Evolutionary conservation across 257 asterid genomes (phyloP).

Genomic region (Prunella vulgaris): DNA sequence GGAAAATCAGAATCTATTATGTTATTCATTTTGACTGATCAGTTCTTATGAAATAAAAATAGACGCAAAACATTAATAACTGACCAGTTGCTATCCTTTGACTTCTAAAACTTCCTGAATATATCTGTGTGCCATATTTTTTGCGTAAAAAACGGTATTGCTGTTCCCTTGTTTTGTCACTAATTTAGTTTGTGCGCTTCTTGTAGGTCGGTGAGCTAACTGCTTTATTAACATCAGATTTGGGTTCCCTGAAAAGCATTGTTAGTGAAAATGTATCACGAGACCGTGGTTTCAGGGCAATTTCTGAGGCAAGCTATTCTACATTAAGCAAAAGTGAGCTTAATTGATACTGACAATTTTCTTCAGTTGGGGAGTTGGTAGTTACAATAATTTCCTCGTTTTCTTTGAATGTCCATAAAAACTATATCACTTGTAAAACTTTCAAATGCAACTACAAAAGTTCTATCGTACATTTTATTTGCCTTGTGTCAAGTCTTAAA

Average conservation of each 20-base stretch:
- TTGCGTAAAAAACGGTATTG: background rate
- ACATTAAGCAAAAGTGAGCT: slow-evolving; percentile 63
- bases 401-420: slow-evolving; percentile 11
- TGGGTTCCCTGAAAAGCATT: slow-evolving; percentile 82
- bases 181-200: slow-evolving; percentile 13
- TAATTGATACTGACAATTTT: slow-evolving; percentile 28
- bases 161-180: background rate
- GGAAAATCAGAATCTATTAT: slow-evolving; percentile 13
- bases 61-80: background rate
- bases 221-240: slow-evolving; percentile 80
- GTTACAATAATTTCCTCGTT: background rate
- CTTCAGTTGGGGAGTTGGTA: slow-evolving; percentile 3
- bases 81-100: background rate
- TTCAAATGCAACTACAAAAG: slow-evolving; percentile 3
- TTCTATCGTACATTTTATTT: background rate
- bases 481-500: slow-evolving; percentile 11
- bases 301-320: slow-evolving; percentile 98
- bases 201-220: slow-evolving; percentile 94
- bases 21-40: background rate
- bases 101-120: background rate
- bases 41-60: background rate
- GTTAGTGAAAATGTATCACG: slow-evolving; percentile 88
- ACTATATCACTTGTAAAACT: background rate
- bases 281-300: slow-evolving; percentile 98
- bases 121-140: background rate